A percentile compares a stretch with the other conserved stretches of the same genome.
These are phyloP conservation scores for Euptelea pleiosperma DNA, from an alignment of 164 flowering plant species.

Conservation along the genomic window DNA sequence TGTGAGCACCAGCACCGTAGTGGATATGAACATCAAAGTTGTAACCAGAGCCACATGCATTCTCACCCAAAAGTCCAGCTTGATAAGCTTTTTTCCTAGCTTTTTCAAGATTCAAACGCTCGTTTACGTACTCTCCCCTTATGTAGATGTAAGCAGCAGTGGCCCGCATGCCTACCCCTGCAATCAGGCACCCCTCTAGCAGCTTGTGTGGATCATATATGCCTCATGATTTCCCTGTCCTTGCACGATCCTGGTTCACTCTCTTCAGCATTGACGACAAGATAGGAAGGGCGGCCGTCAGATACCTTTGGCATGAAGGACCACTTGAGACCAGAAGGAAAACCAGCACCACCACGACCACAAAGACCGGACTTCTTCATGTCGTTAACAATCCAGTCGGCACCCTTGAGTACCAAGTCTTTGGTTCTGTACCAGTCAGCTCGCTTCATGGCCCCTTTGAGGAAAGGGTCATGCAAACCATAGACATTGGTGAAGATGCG, in stretches of 20 bases:
- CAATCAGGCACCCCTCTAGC: constrained; percentile 89
- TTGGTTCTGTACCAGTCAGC: constrained; percentile 96
- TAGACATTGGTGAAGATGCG: constrained; percentile 93
- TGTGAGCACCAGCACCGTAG: constrained; percentile 97
- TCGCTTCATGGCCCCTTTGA: constrained; percentile 94
- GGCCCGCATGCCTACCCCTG: constrained; percentile 96
- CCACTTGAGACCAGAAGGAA: constrained; percentile 98
- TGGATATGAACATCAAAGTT: constrained; percentile 97
- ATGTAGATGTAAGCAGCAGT: constrained; percentile 89
- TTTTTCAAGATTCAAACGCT: constrained; percentile 67
- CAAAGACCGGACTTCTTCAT: constrained; percentile 95
- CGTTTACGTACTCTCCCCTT: constrained; percentile 95
- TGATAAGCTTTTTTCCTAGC: constrained; percentile 84
- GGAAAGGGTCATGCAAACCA: constrained; percentile 87
- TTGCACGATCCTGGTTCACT: constrained; percentile 99
- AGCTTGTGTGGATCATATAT: constrained; percentile 96
- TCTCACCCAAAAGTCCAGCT: constrained; percentile 86
- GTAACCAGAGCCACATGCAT: constrained; percentile 97
- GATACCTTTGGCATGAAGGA: constrained; percentile 97
- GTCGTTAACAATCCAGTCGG: constrained; percentile 97
- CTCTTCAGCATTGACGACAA: constrained; percentile 98
- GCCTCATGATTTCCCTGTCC: constrained; percentile 95
- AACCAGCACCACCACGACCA: constrained; percentile 99
- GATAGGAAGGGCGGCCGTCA: constrained; percentile 95
- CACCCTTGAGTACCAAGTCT: constrained; percentile 83